phyloP scores from a whole-genome alignment of 176 grass and related monocot genomes.

The Phoenix roebelenii region DNA sequence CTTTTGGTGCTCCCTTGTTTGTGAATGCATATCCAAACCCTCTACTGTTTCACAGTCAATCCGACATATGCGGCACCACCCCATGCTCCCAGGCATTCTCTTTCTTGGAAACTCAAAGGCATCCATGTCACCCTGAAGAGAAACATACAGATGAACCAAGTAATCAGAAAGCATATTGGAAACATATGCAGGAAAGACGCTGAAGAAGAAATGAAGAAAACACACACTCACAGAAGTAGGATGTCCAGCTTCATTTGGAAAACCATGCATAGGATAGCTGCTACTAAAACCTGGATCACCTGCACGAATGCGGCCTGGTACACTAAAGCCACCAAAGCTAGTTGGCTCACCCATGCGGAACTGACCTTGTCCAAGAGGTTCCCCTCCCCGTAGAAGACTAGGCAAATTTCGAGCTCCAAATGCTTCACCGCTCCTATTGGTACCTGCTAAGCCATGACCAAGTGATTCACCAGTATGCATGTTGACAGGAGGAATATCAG shows the following conservation, averaged over 20 bases:
- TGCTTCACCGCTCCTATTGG: too few relatives aligned
- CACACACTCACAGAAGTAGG: constrained; percentile 34
- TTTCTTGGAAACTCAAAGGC: constrained; percentile 42
- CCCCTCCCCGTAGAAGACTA: constrained; percentile 10
- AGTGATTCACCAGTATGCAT: constrained; percentile 38
- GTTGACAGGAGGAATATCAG: constrained; percentile 24
- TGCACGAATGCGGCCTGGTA: constrained; percentile 30
- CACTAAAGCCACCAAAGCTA: constrained; percentile 22
- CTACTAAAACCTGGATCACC: constrained; percentile 30
- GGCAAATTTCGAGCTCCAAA: constrained; percentile 7
- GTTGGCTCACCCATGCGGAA: constrained; percentile 33
- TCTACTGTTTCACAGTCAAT: constrained; percentile 74
- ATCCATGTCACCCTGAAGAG: constrained; percentile 20
- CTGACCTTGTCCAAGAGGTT: constrained; percentile 15
- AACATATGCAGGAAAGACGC: too few relatives aligned
- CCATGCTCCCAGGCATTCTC: constrained; percentile 25
- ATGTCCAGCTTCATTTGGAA: constrained; percentile 41
- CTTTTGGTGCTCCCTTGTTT: constrained; percentile 84
- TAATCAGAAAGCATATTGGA: constrained; percentile 8
- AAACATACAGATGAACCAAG: background rate
- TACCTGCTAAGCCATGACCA: constrained; percentile 1
- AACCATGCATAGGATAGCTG: constrained; percentile 36
- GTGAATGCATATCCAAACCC: constrained; percentile 67
- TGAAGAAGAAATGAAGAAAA: constrained; percentile 4
- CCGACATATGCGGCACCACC: constrained; percentile 89